These are phyloP conservation scores for Babesia caballi DNA, from an alignment of 169 alveolate species.

Conservation along the genomic window DNA sequence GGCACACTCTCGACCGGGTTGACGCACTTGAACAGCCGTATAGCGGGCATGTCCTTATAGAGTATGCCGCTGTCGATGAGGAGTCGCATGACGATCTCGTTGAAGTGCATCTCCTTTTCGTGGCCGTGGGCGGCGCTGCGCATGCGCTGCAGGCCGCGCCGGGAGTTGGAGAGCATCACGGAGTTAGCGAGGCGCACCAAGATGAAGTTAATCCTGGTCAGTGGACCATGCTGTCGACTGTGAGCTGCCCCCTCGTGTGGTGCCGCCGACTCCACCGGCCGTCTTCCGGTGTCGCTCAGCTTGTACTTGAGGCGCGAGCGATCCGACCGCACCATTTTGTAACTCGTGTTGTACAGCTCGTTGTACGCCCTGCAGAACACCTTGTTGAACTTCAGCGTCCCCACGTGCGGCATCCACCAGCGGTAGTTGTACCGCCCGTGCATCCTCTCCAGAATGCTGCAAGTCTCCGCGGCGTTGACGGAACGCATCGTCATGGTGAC, in stretches of 20 bases:
- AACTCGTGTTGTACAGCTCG: constrained; percentile 62
- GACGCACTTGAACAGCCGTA: constrained; percentile 44
- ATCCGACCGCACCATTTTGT: constrained; percentile 35
- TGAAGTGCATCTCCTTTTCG: constrained; percentile 74
- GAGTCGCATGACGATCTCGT: constrained; percentile 71
- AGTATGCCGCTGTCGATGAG: constrained; percentile 62
- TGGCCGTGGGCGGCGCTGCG: constrained; percentile 68
- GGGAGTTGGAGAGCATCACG: constrained; percentile 69
- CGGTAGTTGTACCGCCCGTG: constrained; percentile 25
- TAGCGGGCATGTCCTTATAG: constrained; percentile 72
- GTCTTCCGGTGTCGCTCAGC: constrained; percentile 22
- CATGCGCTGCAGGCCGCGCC: constrained; percentile 62
- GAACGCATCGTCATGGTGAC: constrained; percentile 35
- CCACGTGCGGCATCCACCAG: constrained; percentile 64
- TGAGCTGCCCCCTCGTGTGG: too few relatives aligned
- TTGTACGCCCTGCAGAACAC: constrained; percentile 53
- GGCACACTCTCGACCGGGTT: constrained; percentile 35
- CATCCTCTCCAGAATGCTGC: constrained; percentile 26
- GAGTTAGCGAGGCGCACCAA: constrained; percentile 73
- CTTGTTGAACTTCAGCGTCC: constrained; percentile 42
- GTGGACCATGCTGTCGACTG: background rate
- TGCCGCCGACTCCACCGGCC: background rate
- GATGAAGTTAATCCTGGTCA: constrained; percentile 67
- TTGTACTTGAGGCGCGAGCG: constrained; percentile 34
- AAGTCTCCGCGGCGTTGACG: constrained; percentile 9